Percentiles rank a stretch among this genome's conserved stretches.
Evolutionary conservation across 805 yeast genomes (phyloP).

Genomic region (Ogataea methylovora): DNA sequence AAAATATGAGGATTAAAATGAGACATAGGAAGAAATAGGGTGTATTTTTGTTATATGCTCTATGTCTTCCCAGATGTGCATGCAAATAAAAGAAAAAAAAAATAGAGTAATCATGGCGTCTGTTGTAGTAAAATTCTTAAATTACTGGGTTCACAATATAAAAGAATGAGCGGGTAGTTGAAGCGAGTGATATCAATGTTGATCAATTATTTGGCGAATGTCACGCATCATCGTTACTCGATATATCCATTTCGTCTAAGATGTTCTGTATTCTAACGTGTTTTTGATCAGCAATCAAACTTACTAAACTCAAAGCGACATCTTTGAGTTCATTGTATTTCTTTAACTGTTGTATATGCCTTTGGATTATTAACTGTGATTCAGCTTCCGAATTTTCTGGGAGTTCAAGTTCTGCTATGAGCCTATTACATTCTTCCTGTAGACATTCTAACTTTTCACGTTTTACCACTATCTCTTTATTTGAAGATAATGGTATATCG

Average conservation of each 20-base stretch:
- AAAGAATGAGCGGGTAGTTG: no score
- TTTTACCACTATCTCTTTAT: no score
- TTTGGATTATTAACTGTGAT: slow-evolving; percentile 37
- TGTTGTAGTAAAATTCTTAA: no score
- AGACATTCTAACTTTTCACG: slow-evolving; percentile 8
- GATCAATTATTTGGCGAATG: slow-evolving; percentile 4
- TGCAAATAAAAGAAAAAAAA: no score
- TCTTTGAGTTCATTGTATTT: slow-evolving; percentile 60
- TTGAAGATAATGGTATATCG: no score
- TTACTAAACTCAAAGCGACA: slow-evolving; percentile 47
- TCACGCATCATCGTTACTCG: slow-evolving; percentile 13
- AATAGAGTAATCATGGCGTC: no score
- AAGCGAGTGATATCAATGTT: no score
- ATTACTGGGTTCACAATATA: no score
- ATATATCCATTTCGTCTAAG: slow-evolving; percentile 43
- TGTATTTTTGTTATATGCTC: no score
- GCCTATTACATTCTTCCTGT: slow-evolving; percentile 11
- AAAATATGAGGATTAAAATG: no score
- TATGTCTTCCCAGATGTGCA: no score
- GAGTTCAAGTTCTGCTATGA: slow-evolving; percentile 11
- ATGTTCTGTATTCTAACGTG: slow-evolving; percentile 38
- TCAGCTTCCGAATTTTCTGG: slow-evolving; percentile 11
- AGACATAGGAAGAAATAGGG: no score
- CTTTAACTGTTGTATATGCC: slow-evolving; percentile 46
- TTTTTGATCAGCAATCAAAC: slow-evolving; percentile 54